phyloP scores from a whole-genome alignment of 2,329 filamentous ascomycete genomes.

The Didymella segeticola region DNA sequence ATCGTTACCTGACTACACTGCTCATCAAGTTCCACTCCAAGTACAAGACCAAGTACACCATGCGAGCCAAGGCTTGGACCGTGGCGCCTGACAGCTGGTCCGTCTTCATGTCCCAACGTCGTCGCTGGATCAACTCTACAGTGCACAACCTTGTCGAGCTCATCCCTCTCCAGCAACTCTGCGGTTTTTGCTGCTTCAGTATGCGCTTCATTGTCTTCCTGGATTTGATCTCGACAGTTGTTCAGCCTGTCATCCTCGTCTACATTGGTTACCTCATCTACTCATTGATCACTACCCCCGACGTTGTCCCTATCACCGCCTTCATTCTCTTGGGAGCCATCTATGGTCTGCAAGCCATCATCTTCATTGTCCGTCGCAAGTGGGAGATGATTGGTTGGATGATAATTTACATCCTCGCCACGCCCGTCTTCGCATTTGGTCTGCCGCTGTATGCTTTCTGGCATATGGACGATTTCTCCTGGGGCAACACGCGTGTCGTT shows the following conservation, averaged over 20 bases:
- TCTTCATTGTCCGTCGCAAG: conserved; percentile 94
- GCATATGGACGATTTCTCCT: conserved; percentile 99
- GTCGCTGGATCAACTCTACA: conserved; percentile 99
- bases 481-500: conserved; percentile 98
- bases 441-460: conserved; percentile 96
- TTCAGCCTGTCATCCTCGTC: conserved; percentile 88
- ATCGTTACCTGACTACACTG: conserved; percentile 94
- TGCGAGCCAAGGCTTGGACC: conserved; percentile 91
- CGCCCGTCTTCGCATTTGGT: conserved; percentile 89
- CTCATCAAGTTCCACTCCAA: conserved; percentile 89
- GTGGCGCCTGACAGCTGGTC: conserved; percentile 93
- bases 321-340: conserved; percentile 94
- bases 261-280: conserved; percentile 93
- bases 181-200: conserved; percentile 99
- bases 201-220: conserved; percentile 98
- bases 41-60: conserved; percentile 99
- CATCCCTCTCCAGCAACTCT: conserved; percentile 90
- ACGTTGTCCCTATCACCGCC: conserved; percentile 78
- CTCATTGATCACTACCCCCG: conserved; percentile 66
- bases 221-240: conserved; percentile 87
- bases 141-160: conserved; percentile 97
- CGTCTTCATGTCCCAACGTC: conserved; percentile 96
- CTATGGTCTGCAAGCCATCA: conserved; percentile 94
- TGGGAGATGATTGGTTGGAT: conserved; percentile 99
- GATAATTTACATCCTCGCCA: conserved; percentile 90